Conservation (phyloP, 2,329 filamentous ascomycete genomes). For the Xylariaceae sp. region DNA sequence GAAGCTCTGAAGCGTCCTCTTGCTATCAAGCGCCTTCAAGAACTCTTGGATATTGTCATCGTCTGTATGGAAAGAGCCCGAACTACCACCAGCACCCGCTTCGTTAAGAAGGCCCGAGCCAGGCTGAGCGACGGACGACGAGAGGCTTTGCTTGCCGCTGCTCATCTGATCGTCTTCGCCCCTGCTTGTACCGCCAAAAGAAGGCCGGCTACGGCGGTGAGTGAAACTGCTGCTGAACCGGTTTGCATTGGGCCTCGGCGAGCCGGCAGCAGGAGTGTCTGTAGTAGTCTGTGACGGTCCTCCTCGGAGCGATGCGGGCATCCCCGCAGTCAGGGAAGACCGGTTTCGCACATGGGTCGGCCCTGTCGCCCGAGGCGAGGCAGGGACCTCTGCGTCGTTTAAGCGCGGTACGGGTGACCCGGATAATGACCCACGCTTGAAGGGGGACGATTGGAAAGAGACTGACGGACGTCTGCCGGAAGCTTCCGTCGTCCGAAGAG, state of each 20-base stretch:
- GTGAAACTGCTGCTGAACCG: constrained; percentile 94
- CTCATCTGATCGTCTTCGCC: constrained; percentile 68
- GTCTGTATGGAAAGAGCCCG: constrained; percentile 66
- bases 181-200: constrained; percentile 67
- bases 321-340: constrained; percentile 67
- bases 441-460: constrained; percentile 73
- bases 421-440: constrained; percentile 93
- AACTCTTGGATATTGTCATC: constrained; percentile 94
- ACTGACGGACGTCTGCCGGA: constrained; percentile 69
- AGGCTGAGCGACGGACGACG: constrained; percentile 64
- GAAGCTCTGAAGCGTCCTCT: constrained; percentile 80
- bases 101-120: constrained; percentile 76
- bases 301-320: constrained; percentile 66
- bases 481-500: constrained; percentile 44
- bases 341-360: constrained; percentile 59
- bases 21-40: constrained; percentile 78
- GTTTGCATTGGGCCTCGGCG: constrained; percentile 74
- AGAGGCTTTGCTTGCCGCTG: constrained; percentile 73
- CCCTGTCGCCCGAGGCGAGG: constrained; percentile 49
- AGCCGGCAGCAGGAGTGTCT: constrained; percentile 64
- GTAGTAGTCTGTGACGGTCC: constrained; percentile 55
- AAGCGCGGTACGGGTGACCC: constrained; percentile 64
- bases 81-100: constrained; percentile 58
- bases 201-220: constrained; percentile 72
- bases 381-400: constrained; percentile 45